Percentiles rank a stretch among this genome's conserved stretches.
These are phyloP conservation scores for Lathyrus aphaca DNA, from an alignment of 306 rosid genomes.

Conservation along the genomic window DNA sequence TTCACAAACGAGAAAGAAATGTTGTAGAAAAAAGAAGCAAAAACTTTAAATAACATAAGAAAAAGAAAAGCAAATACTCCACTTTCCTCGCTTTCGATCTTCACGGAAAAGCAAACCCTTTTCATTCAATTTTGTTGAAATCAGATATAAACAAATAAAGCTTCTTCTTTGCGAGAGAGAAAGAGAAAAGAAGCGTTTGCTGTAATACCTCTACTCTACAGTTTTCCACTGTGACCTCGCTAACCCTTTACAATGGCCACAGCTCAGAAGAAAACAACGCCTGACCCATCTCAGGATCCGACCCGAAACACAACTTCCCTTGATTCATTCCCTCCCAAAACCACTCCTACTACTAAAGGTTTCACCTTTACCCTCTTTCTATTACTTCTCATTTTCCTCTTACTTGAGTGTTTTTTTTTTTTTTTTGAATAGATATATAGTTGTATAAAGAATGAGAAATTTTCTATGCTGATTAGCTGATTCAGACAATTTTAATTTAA, in stretches of 20 bases:
- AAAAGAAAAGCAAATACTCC: not conserved
- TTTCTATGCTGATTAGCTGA: not conserved
- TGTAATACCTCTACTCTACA: conserved; percentile 65
- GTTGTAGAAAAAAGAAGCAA: not conserved
- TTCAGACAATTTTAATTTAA: not conserved
- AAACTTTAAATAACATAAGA: not conserved
- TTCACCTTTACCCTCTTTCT: not conserved
- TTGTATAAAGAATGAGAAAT: not conserved
- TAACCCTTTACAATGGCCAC: conserved; percentile 87
- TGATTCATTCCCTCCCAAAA: conserved; percentile 52
- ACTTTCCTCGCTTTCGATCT: conserved; percentile 10
- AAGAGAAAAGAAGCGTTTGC: conserved; percentile 36
- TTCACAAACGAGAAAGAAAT: not conserved
- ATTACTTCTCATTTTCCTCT: not conserved
- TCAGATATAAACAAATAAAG: not conserved
- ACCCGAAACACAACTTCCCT: conserved; percentile 44
- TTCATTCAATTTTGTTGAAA: conserved; percentile 8
- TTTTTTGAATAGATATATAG: not conserved
- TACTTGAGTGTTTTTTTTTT: no score
- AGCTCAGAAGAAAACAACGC: conserved; percentile 82
- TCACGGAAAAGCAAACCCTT: conserved; percentile 26
- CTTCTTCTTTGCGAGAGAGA: not conserved
- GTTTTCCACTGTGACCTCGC: conserved; percentile 63
- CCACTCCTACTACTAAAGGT: conserved; percentile 69
- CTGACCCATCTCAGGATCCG: conserved; percentile 47